phyloP scores from a whole-genome alignment of 2,329 filamentous ascomycete genomes.

The Pseudogymnoascus sp. region DNA sequence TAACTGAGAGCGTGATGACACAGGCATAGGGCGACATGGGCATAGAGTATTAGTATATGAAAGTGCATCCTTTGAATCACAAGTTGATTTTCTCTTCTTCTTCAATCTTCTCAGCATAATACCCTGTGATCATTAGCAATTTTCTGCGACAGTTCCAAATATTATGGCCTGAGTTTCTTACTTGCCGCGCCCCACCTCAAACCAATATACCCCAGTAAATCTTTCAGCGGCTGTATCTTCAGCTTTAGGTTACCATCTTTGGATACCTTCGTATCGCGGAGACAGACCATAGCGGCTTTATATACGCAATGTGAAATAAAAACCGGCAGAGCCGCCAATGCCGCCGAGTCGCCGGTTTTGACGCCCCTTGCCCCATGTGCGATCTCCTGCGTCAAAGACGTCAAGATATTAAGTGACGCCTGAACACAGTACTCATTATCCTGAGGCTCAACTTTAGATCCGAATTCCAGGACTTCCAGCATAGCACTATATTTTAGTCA shows the following conservation, averaged over 20 bases:
- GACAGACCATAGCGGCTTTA: background rate
- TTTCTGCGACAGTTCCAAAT: background rate
- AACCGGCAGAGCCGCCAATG: background rate
- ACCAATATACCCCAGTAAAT: background rate
- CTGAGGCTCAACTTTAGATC: background rate
- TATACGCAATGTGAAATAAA: background rate
- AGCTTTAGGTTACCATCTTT: background rate
- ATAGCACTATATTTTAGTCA: background rate
- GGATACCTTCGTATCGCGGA: background rate
- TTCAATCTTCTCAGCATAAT: background rate
- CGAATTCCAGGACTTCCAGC: background rate
- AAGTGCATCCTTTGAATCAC: background rate
- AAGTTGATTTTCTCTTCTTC: background rate
- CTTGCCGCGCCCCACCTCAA: background rate
- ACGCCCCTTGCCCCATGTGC: background rate
- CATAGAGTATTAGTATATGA: background rate
- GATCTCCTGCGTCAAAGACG: background rate
- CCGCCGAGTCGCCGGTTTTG: background rate
- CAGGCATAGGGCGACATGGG: background rate
- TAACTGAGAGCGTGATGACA: background rate
- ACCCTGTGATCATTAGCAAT: background rate
- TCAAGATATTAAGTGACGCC: background rate
- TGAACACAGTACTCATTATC: background rate
- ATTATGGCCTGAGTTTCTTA: background rate
- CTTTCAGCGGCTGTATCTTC: background rate